Conservation (phyloP, 345 rosid genomes). For the Aethionema arabicum region DNA sequence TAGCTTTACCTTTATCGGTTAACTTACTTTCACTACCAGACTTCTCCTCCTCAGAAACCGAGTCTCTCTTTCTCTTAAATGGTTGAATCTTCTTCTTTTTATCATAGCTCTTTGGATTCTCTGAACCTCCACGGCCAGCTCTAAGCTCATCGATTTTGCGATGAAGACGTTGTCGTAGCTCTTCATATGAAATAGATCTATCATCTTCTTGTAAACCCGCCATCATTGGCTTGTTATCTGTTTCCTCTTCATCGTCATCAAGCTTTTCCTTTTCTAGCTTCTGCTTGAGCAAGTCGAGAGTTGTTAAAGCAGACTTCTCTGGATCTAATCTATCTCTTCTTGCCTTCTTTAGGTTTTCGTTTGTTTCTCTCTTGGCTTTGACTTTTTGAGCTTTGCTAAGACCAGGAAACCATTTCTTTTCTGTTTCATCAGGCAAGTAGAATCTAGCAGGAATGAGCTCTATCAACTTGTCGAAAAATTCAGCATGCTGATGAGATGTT, state of each 20-base stretch:
- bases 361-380: conserved; percentile 61
- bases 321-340: conserved; percentile 81
- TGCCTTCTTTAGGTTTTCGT: conserved; percentile 73
- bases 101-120: conserved; percentile 27
- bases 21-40: conserved; percentile 30
- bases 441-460: conserved; percentile 89
- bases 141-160: conserved; percentile 69
- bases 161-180: conserved; percentile 66
- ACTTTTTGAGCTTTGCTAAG: conserved; percentile 71
- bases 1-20: conserved; percentile 48
- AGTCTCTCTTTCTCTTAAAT: conserved; percentile 68
- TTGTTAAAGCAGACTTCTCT: conserved; percentile 50
- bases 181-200: conserved; percentile 63
- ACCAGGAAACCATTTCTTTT: conserved; percentile 75
- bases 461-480: conserved; percentile 68
- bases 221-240: conserved; percentile 40
- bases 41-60: conserved; percentile 42
- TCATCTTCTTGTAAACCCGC: conserved; percentile 41
- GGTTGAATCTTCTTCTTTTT: conserved; percentile 34
- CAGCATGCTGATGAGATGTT: conserved; percentile 48
- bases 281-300: conserved; percentile 63
- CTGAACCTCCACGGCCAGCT: conserved; percentile 49
- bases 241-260: conserved; percentile 44
- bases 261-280: conserved; percentile 62
- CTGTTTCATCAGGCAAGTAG: conserved; percentile 78